phyloP scores from a whole-genome alignment of 2,329 filamentous ascomycete genomes.

The Claviceps sp. region DNA sequence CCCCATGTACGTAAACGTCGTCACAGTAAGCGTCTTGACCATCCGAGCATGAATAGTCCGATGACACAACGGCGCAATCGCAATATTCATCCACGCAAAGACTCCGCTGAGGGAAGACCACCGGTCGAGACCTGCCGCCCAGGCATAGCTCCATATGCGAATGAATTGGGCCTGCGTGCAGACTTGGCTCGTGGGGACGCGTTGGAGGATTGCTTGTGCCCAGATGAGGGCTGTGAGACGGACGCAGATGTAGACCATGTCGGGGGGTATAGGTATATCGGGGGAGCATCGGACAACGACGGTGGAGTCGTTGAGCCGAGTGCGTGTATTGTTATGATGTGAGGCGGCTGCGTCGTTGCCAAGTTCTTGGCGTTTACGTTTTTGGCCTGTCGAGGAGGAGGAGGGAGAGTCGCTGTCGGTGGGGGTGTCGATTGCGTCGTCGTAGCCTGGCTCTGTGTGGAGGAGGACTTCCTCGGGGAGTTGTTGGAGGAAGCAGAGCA shows the following conservation, averaged over 20 bases:
- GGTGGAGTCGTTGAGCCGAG: conserved; percentile 1
- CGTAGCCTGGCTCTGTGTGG: neutral
- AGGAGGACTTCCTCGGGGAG: conserved; percentile 17
- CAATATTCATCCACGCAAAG: conserved; percentile 33
- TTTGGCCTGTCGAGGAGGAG: conserved; percentile 1
- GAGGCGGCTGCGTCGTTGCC: neutral
- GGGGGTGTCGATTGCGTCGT: neutral
- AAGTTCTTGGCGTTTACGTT: conserved; percentile 7
- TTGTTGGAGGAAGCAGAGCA: conserved; percentile 24
- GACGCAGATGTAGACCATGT: conserved; percentile 33
- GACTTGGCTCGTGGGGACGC: conserved; percentile 26
- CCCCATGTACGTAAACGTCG: conserved; percentile 29
- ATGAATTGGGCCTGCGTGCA: conserved; percentile 26
- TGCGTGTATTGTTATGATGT: neutral
- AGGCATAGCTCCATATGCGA: conserved; percentile 32
- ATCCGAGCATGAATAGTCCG: conserved; percentile 27
- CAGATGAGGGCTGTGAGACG: conserved; percentile 34
- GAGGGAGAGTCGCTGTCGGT: neutral
- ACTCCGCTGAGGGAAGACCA: conserved; percentile 36
- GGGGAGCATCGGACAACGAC: conserved; percentile 7
- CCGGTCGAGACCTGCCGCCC: conserved; percentile 30
- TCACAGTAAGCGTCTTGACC: conserved; percentile 30
- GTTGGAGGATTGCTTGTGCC: conserved; percentile 29
- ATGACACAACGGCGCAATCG: conserved; percentile 26
- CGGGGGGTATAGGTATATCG: conserved; percentile 13